Evolutionary conservation across 1,139 yeast genomes (phyloP), one percentile per base, ranked within the genome.

Genomic region (Pichia sp.): DNA sequence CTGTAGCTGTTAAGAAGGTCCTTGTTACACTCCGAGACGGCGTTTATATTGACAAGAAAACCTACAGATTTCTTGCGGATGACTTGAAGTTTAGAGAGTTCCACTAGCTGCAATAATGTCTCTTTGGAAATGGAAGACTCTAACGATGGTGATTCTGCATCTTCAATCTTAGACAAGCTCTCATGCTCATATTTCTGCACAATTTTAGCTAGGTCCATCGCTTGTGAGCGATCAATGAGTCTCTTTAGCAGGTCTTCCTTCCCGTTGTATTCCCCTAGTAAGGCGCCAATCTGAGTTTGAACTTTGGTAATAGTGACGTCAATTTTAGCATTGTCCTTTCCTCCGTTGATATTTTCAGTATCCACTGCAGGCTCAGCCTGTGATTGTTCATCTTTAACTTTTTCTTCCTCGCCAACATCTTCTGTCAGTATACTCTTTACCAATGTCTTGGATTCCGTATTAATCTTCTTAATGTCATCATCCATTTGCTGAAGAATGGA

Each of bases 1-100:
- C 96, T 68, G 62, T 87, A 91, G 53, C 84, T 85, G 55, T 77
- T 75, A 74, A 87, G 83, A 53, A 79, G 80, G 33, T 66, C 74
- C 5, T 50, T 50, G 36, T 55, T 52, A 5, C 54, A 51, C 37
- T 65, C 70, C 10, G 76, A 72, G 22, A 29, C 36, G 3, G 41
- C 30, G 49, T 69, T 67, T 27, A 68, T 55, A 29, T 58, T 61
- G 17, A 74, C 64, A 12, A 71, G 64, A 34, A 67, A 69, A 21
- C 59, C 60, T 8, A 72, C 67, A 30, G 64, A 58, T 33, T 54
- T 51, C 44, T 63, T 66, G 23, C 85, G 61, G 15, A 62, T 59
- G 16, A 61, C 45, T 53, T 79, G 86, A 20, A 74, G 50, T 13
- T 53, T 55, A 3, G 66, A 53, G 28, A 79, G 58, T 37, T 64